phyloP scores from a whole-genome alignment of 805 yeast species.

The Myxozyma geophila region DNA sequence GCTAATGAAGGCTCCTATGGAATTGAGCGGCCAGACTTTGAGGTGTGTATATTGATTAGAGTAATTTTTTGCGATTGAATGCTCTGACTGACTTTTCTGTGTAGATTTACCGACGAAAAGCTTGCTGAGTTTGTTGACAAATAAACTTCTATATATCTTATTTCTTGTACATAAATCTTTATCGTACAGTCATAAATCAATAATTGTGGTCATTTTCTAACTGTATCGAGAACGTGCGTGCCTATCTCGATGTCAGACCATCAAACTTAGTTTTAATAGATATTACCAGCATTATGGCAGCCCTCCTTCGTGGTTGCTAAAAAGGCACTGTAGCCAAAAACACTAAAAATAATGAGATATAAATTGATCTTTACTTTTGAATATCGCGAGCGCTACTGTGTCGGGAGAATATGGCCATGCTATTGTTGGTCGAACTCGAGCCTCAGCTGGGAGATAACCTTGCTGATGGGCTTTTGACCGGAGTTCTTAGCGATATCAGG shows the following conservation, averaged over 20 bases:
- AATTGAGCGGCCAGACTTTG: conserved; percentile 68
- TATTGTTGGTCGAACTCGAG: background rate
- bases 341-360: too few relatives aligned
- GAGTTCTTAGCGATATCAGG: conserved; percentile 1
- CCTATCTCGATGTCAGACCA: too few relatives aligned
- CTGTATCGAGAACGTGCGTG: background rate
- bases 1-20: conserved; percentile 59
- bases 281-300: too few relatives aligned
- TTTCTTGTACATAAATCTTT: background rate
- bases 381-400: background rate
- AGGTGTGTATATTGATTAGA: conserved; percentile 52
- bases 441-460: background rate
- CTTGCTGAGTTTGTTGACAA: conserved; percentile 20
- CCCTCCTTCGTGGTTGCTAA: too few relatives aligned
- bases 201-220: background rate
- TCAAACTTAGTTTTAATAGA: too few relatives aligned
- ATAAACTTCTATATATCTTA: background rate
- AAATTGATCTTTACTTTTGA: too few relatives aligned
- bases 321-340: too few relatives aligned
- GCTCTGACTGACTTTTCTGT: background rate
- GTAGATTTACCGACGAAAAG: conserved; percentile 26
- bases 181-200: background rate
- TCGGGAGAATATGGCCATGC: too few relatives aligned
- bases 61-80: conserved; percentile 42
- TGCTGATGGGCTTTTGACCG: background rate